Conservation (phyloP, 2,329 filamentous ascomycete genomes). For the Pyrenochaeta sp. region DNA sequence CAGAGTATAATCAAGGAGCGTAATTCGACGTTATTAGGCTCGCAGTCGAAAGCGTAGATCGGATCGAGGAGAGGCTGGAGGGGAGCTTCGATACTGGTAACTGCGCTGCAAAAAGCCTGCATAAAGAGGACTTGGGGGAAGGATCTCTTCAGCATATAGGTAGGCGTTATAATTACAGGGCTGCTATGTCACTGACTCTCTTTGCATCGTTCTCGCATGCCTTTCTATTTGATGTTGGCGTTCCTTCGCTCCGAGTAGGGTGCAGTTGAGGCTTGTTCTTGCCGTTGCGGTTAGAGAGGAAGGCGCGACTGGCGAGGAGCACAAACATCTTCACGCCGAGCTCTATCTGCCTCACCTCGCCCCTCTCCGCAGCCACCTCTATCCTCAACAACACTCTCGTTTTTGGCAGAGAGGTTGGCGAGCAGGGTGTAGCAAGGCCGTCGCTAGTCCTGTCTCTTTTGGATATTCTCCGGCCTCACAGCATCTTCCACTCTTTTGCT, state of each 20-base stretch:
- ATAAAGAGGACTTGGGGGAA: neutral
- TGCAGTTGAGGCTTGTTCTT: conserved; percentile 10
- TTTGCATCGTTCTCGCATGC: conserved; percentile 15
- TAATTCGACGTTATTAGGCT: neutral
- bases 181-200: conserved; percentile 20
- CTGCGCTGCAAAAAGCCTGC: neutral
- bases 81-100: neutral
- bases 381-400: conserved; percentile 23
- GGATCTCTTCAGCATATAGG: conserved; percentile 9
- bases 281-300: conserved; percentile 8
- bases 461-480: conserved; percentile 26
- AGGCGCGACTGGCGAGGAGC: conserved; percentile 8
- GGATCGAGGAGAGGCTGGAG: neutral
- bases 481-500: conserved; percentile 26
- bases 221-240: conserved; percentile 4
- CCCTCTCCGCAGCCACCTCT: conserved; percentile 19
- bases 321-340: conserved; percentile 14
- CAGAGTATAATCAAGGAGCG: neutral
- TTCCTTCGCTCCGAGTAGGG: conserved; percentile 7
- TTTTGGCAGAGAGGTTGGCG: conserved; percentile 22
- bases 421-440: conserved; percentile 19
- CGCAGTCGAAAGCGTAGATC: neutral
- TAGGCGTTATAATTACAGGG: conserved; percentile 16
- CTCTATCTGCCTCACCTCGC: conserved; percentile 10
- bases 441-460: conserved; percentile 27